Evolutionary conservation across 805 yeast species (phyloP), one percentile per base, ranked within the genome.

Genomic region (Metschnikowia kofuensis): DNA sequence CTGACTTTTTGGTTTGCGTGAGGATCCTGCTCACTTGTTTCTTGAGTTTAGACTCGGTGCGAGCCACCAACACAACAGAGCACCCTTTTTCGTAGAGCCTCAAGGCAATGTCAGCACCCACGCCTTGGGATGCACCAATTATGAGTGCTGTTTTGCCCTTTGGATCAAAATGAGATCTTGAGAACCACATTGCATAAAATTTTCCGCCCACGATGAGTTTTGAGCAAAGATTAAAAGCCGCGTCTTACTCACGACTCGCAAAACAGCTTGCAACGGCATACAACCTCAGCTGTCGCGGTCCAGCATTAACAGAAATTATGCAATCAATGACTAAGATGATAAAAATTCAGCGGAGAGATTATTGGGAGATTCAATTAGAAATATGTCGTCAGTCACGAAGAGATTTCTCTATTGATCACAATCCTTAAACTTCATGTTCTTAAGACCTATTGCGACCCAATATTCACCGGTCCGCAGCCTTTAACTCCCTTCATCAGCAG

Each of bases 111-210:
- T 85, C 87, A 3, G 83, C 83, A 0, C 99, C 99, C 1, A 92
- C 72, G 0, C 99, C 99, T 61, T 92, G 99, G 0, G 97, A 89
- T 0, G 89, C 98, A 4, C 99, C 99, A 0, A 96, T 80, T n/a
- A 92, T 76, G 14, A 92, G 76, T 2, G 85, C 90, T 1, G 79
- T 63, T 61, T 77, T 79, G 28, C 78, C 77, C 44, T 75, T 70
- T 10, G 79, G 65, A 35, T 60, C 53, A 44, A 72, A 65, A 32
- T 67, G 50, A 4, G 49, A 36, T 13, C 42, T 51, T 12, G 61
- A 58, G 47, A 58, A 65, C 63, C 60, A 59, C 67, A 65, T 64
- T 30, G 35, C 4, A 30, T 42, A n/a, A 13, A 4, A 8, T 21
- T 42, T 21, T 21, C 4, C 4, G 21, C 21, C 21, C 21, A 21